Base-by-base conservation (phyloP, 2,329 filamentous ascomycete genomes). In the Metarhizium brunneum region DNA sequence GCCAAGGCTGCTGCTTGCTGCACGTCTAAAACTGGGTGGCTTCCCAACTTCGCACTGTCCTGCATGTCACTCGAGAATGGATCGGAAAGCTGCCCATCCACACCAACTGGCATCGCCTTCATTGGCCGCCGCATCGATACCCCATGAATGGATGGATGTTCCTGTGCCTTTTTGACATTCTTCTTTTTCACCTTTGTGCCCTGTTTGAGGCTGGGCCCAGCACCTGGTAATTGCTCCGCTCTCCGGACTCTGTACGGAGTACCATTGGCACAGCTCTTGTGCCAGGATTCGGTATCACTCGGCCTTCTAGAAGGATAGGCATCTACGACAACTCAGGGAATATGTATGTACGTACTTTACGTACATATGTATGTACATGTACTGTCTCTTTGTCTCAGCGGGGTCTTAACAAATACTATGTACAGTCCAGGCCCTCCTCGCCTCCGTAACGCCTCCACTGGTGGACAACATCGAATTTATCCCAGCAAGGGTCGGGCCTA, bases 11-110 rank as follows among this genome's bases (percentile, higher is more conserved):
- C 8, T 38, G 36, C 36, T 40, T 40, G 10, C 36, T 11, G 14
- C 14, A 14, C 36, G 36, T 11, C 36, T 40, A 40, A 40, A 14
- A 40, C 36, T 11, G 10, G 36, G 36, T 40, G 36, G 14, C 36
- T 40, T 14, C 36, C 36, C 10, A 30, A 13, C 13, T 55, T 66
- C 63, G 59, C 66, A 69, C 65, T 64, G 67, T 68, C 47, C 50
- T 35, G 36, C 55, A 64, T 57, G 64, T 67, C 61, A 62, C 62
- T 67, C 67, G 66, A 68, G 66, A 66, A 68, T 63, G 60, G 64
- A 67, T 64, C 68, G 67, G 65, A 68, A 67, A 56, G 10, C 62
- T 60, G 50, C 36, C 56, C 52, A 45, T 52, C 45, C 49, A 48
- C 56, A 42, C 53, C 49, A 25, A 47, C 18, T 47, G 43, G n/a